These are phyloP conservation scores for Candida chilensis DNA, from an alignment of 805 yeast species.

Conservation along the genomic window DNA sequence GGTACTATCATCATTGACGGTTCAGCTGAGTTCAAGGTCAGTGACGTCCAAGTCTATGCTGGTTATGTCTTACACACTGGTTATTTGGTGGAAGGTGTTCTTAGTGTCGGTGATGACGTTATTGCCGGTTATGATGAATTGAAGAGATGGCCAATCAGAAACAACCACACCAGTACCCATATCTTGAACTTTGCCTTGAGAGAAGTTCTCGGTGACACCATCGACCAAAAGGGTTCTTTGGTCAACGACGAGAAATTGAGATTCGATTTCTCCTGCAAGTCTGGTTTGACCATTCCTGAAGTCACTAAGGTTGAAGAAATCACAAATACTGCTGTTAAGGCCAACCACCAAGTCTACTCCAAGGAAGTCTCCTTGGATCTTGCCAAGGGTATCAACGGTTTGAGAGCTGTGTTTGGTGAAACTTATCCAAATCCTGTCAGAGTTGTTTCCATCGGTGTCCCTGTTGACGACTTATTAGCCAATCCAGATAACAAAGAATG, in stretches of 20 bases:
- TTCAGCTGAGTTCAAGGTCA: conserved; percentile 76
- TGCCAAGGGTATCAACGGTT: conserved; percentile 73
- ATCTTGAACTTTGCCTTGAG: conserved; percentile 84
- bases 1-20: conserved; percentile 92
- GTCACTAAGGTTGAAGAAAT: conserved; percentile 68
- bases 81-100: conserved; percentile 62
- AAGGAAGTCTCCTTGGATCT: conserved; percentile 68
- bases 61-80: conserved; percentile 98
- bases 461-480: conserved; percentile 72
- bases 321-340: conserved; percentile 61
- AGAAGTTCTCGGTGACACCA: conserved; percentile 75
- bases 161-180: conserved; percentile 98
- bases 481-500: conserved; percentile 70
- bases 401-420: conserved; percentile 98
- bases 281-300: conserved; percentile 67
- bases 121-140: conserved; percentile 87
- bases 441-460: conserved; percentile 91
- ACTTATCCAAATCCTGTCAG: conserved; percentile 98
- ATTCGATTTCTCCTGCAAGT: conserved; percentile 93
- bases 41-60: conserved; percentile 85
- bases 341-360: conserved; percentile 66
- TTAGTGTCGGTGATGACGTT: conserved; percentile 59
- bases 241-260: conserved; percentile 94
- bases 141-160: conserved; percentile 93
- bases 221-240: conserved; percentile 94